Evolutionary conservation across 768 basidiomycete species (phyloP), one percentile per base, ranked within the genome.

Genomic region (Kwoniella shandongensis): DNA sequence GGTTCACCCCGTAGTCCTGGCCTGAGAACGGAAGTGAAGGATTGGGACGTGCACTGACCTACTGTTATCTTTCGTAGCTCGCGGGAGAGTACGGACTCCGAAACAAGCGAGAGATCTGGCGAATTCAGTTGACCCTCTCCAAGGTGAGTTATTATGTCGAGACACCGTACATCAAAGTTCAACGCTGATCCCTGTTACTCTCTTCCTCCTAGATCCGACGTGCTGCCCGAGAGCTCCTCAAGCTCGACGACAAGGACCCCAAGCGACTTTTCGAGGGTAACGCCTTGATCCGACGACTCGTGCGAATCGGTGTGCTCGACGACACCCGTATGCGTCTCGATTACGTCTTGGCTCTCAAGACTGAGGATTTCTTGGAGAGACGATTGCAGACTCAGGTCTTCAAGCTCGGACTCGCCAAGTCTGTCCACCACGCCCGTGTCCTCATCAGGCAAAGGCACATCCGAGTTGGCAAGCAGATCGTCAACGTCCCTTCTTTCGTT

Each of bases 51-150:
- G 12, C 26, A n/a, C n/a, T 22, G 47, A 48, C 27, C 25, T 13
- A 2, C 55, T 65, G 42, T 52, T 30, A 10, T 22, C 11, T 22
- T n/a, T 20, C 41, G 38, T 71, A 96, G 94, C 93, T 98, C 80
- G 94, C 93, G 51, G 94, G 96, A 80, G 96, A 99, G 81, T 98
- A 93, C 83, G 96, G 96, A 79, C 90, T 98, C 78, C 89, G 93
- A 79, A 98, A 97, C 89, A 99, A 99, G 84, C 89, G 94, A 78
- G 96, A 99, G 82, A 96, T 98, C 82, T 99, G 94, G 96, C 90
- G 96, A 76, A 98, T 99, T 79, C 86, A 91, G 78, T 87, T 99
- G 75, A 86, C 86, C 78, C 87, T 99, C 53, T 99, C 96, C 75
- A 97, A 99, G 68, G 75, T 76, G 54, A 59, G 75, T 50, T 15